These are phyloP conservation scores for Auricularia auricula-judae DNA, from an alignment of 768 basidiomycete genomes.

Conservation along the genomic window DNA sequence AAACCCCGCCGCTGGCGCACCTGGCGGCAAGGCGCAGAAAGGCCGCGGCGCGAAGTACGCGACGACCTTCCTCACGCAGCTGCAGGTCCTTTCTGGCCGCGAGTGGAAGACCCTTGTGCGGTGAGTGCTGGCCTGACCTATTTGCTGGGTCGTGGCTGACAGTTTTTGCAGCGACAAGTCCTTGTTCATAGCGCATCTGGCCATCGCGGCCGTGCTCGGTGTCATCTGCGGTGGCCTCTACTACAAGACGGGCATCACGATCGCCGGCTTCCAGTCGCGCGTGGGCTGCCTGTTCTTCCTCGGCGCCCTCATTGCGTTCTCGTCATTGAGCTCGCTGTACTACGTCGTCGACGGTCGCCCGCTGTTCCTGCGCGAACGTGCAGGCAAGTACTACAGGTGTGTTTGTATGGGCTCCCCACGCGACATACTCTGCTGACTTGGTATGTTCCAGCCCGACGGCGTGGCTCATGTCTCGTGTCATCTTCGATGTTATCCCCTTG, in stretches of 20 bases:
- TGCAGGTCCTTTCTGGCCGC: slow-evolving; percentile 68
- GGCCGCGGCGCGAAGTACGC: slow-evolving; percentile 32
- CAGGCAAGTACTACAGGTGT: slow-evolving; percentile 67
- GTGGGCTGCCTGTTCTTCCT: slow-evolving; percentile 95
- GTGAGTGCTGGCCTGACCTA: slow-evolving; percentile 22
- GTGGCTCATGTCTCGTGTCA: slow-evolving; percentile 80
- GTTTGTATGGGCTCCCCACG: slow-evolving; percentile 23
- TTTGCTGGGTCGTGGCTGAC: background rate
- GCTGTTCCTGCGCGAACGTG: slow-evolving; percentile 83
- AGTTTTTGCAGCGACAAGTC: slow-evolving; percentile 56
- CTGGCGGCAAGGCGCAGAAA: slow-evolving; percentile 3
- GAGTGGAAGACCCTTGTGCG: slow-evolving; percentile 78
- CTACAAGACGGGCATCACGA: slow-evolving; percentile 65
- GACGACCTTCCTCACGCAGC: slow-evolving; percentile 80
- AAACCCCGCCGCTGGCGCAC: background rate
- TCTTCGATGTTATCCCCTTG: slow-evolving; percentile 85
- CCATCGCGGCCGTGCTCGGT: slow-evolving; percentile 60
- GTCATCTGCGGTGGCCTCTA: slow-evolving; percentile 87
- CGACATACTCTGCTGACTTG: background rate
- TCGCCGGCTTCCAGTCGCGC: slow-evolving; percentile 88
- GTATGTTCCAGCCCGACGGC: slow-evolving; percentile 50
- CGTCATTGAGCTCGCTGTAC: slow-evolving; percentile 79
- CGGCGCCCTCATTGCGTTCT: slow-evolving; percentile 86
- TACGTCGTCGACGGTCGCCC: slow-evolving; percentile 77
- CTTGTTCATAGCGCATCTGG: slow-evolving; percentile 69